Base-by-base conservation (phyloP, 805 yeast species). In the Clavispora vitiphila region DNA sequence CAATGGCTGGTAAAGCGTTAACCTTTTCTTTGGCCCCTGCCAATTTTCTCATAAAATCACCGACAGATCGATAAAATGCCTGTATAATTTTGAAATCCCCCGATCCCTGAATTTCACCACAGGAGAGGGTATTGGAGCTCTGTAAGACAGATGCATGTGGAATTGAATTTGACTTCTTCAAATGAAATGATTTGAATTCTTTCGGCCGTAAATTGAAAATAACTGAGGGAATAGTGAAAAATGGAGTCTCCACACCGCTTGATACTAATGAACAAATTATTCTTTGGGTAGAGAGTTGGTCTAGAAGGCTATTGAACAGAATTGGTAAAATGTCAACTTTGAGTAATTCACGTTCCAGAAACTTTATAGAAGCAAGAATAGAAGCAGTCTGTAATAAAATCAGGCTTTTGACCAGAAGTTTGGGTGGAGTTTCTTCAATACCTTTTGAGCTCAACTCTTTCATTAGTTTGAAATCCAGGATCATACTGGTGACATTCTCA, bases 341-440 rank as follows among this genome's bases (percentile, higher is more conserved):
- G 4, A 76, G 21, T 1, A 21, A 26, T 0, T 49, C 40, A 1
- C 37, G 35, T 1, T 51, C 47, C 5, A 56, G 43, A 3, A 71
- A 32, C 3, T 40, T 42, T 6, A 65, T 18, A 11, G 47, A 52
- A 3, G 69, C 27, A 3, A 51, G 51, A 5, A 72, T 54, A 2
- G 68, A 55, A 0, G 77, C 62, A 0, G 74, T 71, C 47, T 72
- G 77, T 4, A 71, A 48, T 16, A 61, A 52, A 15, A 71, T 41
- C 27, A 67, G 67, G 22, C 35, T 25, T 8, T 26, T 26, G 11
- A 14, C 32, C 14, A 16, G 16, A 4, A 12, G 14, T 26, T 26
- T 26, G 12, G 16, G 5, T 4, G 15, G 4, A n/a, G 16, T 10
- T 5, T 26, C 26, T 6, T 4, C n/a, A 9, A 8, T 24, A 6